Conservation (phyloP, 768 basidiomycete species). For the Wakefieldia striispora region DNA sequence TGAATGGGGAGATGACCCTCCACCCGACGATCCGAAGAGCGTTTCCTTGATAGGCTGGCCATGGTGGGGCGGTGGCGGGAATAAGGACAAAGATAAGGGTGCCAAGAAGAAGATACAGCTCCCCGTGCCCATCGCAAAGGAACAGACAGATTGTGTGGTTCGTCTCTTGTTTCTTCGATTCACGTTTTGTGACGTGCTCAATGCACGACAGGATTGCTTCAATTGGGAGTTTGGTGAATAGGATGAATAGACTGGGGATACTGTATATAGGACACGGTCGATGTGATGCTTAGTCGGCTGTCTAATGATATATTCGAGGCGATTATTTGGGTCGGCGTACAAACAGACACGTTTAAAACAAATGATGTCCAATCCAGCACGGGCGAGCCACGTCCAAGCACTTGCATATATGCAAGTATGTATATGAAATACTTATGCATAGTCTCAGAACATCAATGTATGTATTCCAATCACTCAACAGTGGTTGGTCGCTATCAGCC, state of each 20-base stretch:
- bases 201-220: conserved; percentile 57
- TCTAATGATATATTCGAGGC: not conserved
- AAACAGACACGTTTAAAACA: too few relatives aligned
- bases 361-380: too few relatives aligned
- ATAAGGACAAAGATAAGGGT: conserved; percentile 30
- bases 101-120: conserved; percentile 18
- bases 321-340: too few relatives aligned
- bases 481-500: too few relatives aligned
- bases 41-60: conserved; percentile 16
- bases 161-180: conserved; percentile 23
- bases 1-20: conserved; percentile 45
- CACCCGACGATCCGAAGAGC: conserved; percentile 4
- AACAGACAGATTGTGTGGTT: conserved; percentile 67
- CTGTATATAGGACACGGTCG: not conserved
- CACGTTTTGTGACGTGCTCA: not conserved
- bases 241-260: conserved; percentile 5
- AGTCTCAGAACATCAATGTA: too few relatives aligned
- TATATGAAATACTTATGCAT: too few relatives aligned
- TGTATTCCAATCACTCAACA: too few relatives aligned
- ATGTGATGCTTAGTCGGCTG: not conserved
- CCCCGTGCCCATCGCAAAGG: conserved; percentile 46
- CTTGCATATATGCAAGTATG: too few relatives aligned
- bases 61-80: conserved; percentile 31
- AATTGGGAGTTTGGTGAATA: conserved; percentile 65
- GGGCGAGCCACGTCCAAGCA: too few relatives aligned